A percentile compares a stretch with the other conserved stretches of the same genome.
Conservation (phyloP, 2,329 filamentous ascomycete genomes). For the Thyridium curvatum region DNA sequence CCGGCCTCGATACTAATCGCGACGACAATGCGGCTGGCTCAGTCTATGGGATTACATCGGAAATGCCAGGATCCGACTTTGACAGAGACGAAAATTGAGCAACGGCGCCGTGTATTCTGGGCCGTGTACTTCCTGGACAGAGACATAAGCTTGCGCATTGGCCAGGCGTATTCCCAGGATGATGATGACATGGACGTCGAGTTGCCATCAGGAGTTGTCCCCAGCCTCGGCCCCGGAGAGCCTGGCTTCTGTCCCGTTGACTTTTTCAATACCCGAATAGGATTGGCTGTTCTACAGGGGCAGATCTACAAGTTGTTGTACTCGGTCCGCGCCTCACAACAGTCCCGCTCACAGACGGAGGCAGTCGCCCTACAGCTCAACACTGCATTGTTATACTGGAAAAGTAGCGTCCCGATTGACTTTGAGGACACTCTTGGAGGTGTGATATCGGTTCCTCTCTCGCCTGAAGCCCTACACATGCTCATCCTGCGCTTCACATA, state of each 20-base stretch:
- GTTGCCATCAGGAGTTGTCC: constrained; percentile 13
- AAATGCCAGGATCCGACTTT: constrained; percentile 6
- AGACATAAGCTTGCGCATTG: constrained; percentile 28
- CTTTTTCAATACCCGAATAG: too few species aligned
- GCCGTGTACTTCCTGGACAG: constrained; percentile 32
- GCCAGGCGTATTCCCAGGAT: constrained; percentile 29
- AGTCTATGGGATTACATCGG: constrained; percentile 15
- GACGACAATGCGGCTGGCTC: constrained; percentile 15
- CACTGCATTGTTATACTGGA: constrained; percentile 1
- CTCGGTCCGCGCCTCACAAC: constrained; percentile 6
- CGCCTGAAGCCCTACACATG: constrained; percentile 1
- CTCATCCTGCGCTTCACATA: constrained; percentile 2
- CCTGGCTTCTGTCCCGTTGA: too few species aligned
- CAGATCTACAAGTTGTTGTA: constrained; percentile 14
- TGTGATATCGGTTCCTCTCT: not conserved
- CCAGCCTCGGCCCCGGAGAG: constrained; percentile 5
- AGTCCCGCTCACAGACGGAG: not conserved
- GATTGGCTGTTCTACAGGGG: constrained; percentile 8
- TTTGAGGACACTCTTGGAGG: not conserved
- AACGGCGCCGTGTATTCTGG: constrained; percentile 31
- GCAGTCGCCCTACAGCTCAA: not conserved
- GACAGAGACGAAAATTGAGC: constrained; percentile 1
- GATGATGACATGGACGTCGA: constrained; percentile 23
- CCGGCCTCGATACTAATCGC: constrained; percentile 10
- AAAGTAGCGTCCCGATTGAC: constrained; percentile 1